Conservation (phyloP, 495 filamentous ascomycete species). For the Collariella sp. region DNA sequence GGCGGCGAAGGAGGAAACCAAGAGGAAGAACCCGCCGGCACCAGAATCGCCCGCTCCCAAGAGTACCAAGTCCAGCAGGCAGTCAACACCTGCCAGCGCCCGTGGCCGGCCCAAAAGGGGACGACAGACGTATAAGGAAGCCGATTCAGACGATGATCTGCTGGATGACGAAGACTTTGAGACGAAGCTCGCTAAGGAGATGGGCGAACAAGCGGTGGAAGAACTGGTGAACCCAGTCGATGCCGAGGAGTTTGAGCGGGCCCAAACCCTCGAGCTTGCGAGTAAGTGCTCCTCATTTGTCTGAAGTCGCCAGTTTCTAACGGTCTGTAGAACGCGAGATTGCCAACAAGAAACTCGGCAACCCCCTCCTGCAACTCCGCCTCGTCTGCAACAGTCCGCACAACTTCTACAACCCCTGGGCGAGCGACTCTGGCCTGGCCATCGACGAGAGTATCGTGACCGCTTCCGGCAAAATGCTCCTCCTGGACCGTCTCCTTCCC, state of each 20-base stretch:
- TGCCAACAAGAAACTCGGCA: slow-evolving; percentile 85
- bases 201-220: slow-evolving; percentile 41
- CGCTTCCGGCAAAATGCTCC: slow-evolving; percentile 87
- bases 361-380: slow-evolving; percentile 86
- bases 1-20: slow-evolving; percentile 26
- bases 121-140: slow-evolving; percentile 39
- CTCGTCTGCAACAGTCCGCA: slow-evolving; percentile 89
- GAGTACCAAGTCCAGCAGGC: slow-evolving; percentile 61
- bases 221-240: slow-evolving; percentile 32
- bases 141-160: slow-evolving; percentile 59
- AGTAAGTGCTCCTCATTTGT: slow-evolving; percentile 42
- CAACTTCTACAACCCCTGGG: slow-evolving; percentile 94
- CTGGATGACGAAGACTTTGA: slow-evolving; percentile 70
- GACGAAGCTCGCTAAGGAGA: slow-evolving; percentile 53
- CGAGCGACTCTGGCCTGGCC: slow-evolving; percentile 38
- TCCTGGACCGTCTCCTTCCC: slow-evolving; percentile 79
- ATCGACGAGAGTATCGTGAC: slow-evolving; percentile 75
- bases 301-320: slow-evolving; percentile 6
- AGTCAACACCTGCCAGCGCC: slow-evolving; percentile 57
- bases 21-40: slow-evolving; percentile 37
- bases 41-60: slow-evolving; percentile 41
- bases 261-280: slow-evolving; percentile 67
- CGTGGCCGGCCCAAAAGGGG: slow-evolving; percentile 34
- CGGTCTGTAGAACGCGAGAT: slow-evolving; percentile 60
- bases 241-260: slow-evolving; percentile 57